These are phyloP conservation scores for Salix koriyanagi DNA, from an alignment of 345 rosid species.

Conservation along the genomic window DNA sequence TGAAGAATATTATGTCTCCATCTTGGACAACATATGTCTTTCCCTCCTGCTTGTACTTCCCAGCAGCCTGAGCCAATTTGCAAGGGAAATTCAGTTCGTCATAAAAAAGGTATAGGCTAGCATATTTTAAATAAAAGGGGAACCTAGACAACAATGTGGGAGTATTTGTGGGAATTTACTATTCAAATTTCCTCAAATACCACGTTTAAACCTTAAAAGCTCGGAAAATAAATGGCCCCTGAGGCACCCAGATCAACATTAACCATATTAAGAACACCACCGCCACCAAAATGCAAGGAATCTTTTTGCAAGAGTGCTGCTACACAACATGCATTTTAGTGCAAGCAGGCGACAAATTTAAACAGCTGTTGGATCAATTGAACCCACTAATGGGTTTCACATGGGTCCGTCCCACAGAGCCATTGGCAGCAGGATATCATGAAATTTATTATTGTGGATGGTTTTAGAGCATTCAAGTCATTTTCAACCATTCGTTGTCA, in stretches of 20 bases:
- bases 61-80: conserved; percentile 57
- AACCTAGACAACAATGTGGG: not conserved
- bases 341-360: too few species aligned
- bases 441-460: too few species aligned
- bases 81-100: not conserved
- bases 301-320: too few species aligned
- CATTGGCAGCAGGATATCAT: too few species aligned
- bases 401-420: too few species aligned
- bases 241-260: not conserved
- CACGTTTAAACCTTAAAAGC: too few species aligned
- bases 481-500: not conserved
- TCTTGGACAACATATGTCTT: conserved; percentile 93
- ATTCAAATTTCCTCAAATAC: too few species aligned
- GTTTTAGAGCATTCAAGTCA: too few species aligned
- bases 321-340: too few species aligned
- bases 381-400: too few species aligned
- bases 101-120: not conserved
- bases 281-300: not conserved
- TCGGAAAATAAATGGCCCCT: not conserved
- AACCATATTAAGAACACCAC: not conserved
- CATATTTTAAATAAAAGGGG: not conserved
- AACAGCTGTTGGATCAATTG: too few species aligned
- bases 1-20: conserved; percentile 89
- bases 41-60: conserved; percentile 92
- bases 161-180: not conserved